These are phyloP conservation scores for Pseudevernia furfuracea DNA, from an alignment of 495 filamentous ascomycete genomes.

Conservation along the genomic window DNA sequence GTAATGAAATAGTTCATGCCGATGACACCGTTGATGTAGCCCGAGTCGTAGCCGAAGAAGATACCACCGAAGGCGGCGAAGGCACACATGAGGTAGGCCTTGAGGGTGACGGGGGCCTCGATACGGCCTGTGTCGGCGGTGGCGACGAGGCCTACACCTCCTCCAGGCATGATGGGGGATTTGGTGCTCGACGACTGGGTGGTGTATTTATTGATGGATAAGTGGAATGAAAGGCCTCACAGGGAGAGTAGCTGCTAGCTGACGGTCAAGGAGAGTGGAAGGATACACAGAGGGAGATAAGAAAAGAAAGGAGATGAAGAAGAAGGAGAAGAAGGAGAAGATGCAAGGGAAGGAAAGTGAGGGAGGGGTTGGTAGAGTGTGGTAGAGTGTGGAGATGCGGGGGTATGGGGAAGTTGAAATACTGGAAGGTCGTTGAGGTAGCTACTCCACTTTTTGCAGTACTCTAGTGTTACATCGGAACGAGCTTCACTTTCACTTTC, in stretches of 20 bases:
- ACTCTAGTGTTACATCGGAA: too few relatives aligned
- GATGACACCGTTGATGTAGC: conserved; percentile 56
- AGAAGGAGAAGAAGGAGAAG: background rate
- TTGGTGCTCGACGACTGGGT: background rate
- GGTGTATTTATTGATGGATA: background rate
- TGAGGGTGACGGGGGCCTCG: conserved; percentile 58
- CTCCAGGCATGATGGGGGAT: conserved; percentile 24
- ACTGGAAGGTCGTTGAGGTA: too few relatives aligned
- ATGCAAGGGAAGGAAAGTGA: background rate
- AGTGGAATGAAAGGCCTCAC: background rate
- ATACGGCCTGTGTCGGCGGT: conserved; percentile 43
- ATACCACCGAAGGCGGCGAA: conserved; percentile 65
- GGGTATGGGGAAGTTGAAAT: conserved; percentile 7
- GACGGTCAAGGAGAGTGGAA: background rate
- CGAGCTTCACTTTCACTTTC: too few relatives aligned
- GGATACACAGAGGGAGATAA: background rate
- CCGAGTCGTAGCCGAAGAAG: conserved; percentile 59
- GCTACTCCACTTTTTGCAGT: too few relatives aligned
- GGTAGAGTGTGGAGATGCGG: background rate
- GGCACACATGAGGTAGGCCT: conserved; percentile 62
- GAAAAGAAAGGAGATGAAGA: background rate
- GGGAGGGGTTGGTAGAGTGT: background rate
- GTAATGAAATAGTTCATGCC: conserved; percentile 47
- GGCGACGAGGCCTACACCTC: conserved; percentile 21
- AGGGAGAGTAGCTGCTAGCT: background rate